A percentile compares a stretch with the other conserved stretches of the same genome.
Conservation (phyloP, 331 rosid species). For the Acacia concinna region DNA sequence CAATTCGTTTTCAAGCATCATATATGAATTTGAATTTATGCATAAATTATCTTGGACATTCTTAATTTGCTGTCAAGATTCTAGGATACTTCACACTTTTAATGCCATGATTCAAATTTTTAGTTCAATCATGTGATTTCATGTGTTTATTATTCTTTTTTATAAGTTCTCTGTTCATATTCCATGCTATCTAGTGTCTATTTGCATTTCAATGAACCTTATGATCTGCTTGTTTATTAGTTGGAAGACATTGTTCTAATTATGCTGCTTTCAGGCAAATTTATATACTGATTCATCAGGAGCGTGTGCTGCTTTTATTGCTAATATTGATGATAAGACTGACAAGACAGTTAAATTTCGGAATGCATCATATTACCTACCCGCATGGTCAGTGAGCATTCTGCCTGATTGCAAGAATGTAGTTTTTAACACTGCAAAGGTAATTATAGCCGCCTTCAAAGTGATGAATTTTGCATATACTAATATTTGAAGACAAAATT, state of each 20-base stretch:
- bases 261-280: slow-evolving; percentile 67
- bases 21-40: slow-evolving; percentile 3
- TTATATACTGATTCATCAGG: slow-evolving; percentile 77
- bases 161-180: not conserved
- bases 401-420: slow-evolving; percentile 95
- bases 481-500: slow-evolving; percentile 5
- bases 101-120: not conserved
- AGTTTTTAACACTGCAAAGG: slow-evolving; percentile 87
- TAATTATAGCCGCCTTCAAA: slow-evolving; percentile 24
- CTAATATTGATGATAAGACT: slow-evolving; percentile 75
- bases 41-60: slow-evolving; percentile 1
- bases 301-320: slow-evolving; percentile 80
- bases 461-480: not conserved
- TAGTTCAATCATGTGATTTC: slow-evolving; percentile 4
- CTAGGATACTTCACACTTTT: not conserved
- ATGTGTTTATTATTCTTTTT: not conserved
- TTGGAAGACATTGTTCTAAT: slow-evolving; percentile 17
- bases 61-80: not conserved
- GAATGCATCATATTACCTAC: slow-evolving; percentile 76
- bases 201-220: slow-evolving; percentile 17
- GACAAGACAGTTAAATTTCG: slow-evolving; percentile 70
- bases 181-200: slow-evolving; percentile 2
- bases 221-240: slow-evolving; percentile 2
- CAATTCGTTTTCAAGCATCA: slow-evolving; percentile 10
- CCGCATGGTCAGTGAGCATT: slow-evolving; percentile 98